A percentile compares a stretch with the other conserved stretches of the same genome.
These are phyloP conservation scores for Aureobasidium mangrovei DNA, from an alignment of 2,329 filamentous ascomycete species.

Conservation along the genomic window DNA sequence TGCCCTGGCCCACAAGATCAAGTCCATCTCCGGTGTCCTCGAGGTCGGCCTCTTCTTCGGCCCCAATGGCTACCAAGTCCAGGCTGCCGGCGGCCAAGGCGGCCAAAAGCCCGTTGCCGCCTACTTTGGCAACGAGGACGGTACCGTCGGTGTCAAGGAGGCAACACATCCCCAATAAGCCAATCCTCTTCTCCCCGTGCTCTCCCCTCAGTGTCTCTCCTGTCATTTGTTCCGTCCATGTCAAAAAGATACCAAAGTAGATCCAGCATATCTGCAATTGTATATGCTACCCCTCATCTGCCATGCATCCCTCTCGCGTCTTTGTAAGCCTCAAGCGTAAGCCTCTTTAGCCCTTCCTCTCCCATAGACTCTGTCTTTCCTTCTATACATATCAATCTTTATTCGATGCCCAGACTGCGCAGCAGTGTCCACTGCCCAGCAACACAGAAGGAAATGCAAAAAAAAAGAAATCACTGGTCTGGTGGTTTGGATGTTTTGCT, in stretches of 20 bases:
- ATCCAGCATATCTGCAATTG: background rate
- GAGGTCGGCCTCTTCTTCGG: conserved; percentile 90
- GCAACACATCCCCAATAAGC: background rate
- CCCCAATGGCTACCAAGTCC: conserved; percentile 61
- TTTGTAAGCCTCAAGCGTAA: too few species aligned
- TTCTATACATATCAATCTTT: too few species aligned
- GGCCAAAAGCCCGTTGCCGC: conserved; percentile 88
- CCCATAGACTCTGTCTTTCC: too few species aligned
- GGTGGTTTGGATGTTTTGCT: background rate
- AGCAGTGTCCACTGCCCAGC: too few species aligned
- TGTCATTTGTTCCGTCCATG: background rate
- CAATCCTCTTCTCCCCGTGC: background rate
- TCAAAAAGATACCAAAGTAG: conserved; percentile 12
- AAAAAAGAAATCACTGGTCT: conserved; percentile 2
- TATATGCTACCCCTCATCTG: too few species aligned
- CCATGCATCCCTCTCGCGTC: too few species aligned
- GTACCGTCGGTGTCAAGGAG: conserved; percentile 29
- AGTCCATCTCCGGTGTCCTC: conserved; percentile 75
- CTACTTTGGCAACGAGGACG: conserved; percentile 82
- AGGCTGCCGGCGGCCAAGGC: conserved; percentile 50
- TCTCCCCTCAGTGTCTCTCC: background rate
- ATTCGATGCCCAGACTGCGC: too few species aligned
- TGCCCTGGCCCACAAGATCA: conserved; percentile 62
- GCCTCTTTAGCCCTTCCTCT: too few species aligned
- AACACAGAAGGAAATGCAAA: background rate